A percentile compares a stretch with the other conserved stretches of the same genome.
These are phyloP conservation scores for Ramichloridium luteum DNA, from an alignment of 2,329 filamentous ascomycete species.

Conservation along the genomic window DNA sequence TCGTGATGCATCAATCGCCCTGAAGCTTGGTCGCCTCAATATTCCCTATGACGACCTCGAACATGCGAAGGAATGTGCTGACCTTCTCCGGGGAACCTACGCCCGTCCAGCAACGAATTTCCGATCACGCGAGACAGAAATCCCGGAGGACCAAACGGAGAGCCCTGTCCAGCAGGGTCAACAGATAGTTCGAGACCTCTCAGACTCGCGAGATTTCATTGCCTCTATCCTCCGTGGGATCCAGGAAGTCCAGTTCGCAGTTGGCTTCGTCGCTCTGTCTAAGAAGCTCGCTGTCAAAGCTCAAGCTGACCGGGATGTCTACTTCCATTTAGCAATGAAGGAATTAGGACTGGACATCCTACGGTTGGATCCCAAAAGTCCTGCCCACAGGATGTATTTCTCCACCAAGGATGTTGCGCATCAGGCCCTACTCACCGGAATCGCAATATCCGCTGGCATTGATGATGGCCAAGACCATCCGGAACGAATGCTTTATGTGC, in stretches of 20 bases:
- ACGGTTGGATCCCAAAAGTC: constrained; percentile 79
- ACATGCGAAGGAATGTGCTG: constrained; percentile 47
- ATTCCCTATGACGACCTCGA: constrained; percentile 80
- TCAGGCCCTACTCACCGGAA: constrained; percentile 79
- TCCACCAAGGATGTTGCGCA: constrained; percentile 84
- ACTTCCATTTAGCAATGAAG: constrained; percentile 85
- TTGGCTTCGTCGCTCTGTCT: constrained; percentile 80
- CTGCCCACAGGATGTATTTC: constrained; percentile 97
- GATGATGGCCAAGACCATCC: constrained; percentile 80
- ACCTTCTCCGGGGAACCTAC: constrained; percentile 31
- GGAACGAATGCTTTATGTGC: constrained; percentile 81
- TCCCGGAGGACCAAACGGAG: constrained; percentile 55
- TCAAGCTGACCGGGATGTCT: constrained; percentile 56
- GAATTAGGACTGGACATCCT: constrained; percentile 90
- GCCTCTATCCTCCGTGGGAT: constrained; percentile 83
- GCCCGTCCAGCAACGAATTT: constrained; percentile 11
- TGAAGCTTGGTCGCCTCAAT: constrained; percentile 84
- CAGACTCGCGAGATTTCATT: constrained; percentile 84
- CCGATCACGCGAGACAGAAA: constrained; percentile 11
- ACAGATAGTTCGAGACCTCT: constrained; percentile 66
- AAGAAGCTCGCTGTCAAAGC: constrained; percentile 62
- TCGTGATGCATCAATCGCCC: constrained; percentile 74
- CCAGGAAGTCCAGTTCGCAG: constrained; percentile 89
- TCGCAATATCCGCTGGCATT: constrained; percentile 83
- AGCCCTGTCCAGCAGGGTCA: constrained; percentile 54